Conservation (phyloP, 1,284 basidiomycete genomes). For the Heterobasidion annosum region DNA sequence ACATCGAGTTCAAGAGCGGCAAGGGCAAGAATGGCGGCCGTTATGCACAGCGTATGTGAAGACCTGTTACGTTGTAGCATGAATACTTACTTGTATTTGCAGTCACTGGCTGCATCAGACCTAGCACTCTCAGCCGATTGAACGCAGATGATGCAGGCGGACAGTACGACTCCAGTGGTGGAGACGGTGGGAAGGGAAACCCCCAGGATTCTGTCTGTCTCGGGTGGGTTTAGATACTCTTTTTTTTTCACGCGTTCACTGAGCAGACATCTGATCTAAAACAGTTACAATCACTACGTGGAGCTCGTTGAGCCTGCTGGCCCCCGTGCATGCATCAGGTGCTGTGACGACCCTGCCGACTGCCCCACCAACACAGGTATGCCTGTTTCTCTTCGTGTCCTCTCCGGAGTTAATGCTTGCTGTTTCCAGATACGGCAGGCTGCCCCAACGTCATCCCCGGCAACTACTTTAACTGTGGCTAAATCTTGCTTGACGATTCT, state of each 20-base stretch:
- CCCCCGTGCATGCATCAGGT: slow-evolving; percentile 38
- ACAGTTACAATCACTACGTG: slow-evolving; percentile 40
- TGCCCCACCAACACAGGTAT: slow-evolving; percentile 34
- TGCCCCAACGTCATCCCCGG: slow-evolving; percentile 28
- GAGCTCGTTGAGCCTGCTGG: slow-evolving; percentile 39
- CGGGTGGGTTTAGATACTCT: slow-evolving; percentile 22
- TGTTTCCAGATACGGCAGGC: slow-evolving; percentile 23
- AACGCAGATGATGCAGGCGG: slow-evolving; percentile 36
- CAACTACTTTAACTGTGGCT: slow-evolving; percentile 27
- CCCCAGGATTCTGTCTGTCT: slow-evolving; percentile 35
- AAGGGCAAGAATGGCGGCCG: slow-evolving; percentile 25
- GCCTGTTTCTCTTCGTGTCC: neutral
- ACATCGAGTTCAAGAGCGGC: slow-evolving; percentile 32
- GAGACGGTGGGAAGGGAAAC: slow-evolving; percentile 33
- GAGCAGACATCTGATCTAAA: neutral
- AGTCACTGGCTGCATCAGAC: slow-evolving; percentile 44
- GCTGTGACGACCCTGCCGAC: slow-evolving; percentile 37
- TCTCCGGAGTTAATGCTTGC: neutral
- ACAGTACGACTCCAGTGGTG: slow-evolving; percentile 45
- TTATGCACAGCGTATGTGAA: slow-evolving; percentile 29
- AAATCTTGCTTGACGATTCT: neutral
- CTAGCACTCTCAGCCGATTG: slow-evolving; percentile 27
- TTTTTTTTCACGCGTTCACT: no score
- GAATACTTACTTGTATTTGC: neutral
- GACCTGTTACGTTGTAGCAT: neutral